Percentiles rank a stretch among this genome's conserved stretches.
Conservation (phyloP, 345 rosid genomes). For the Heritiera littoralis region DNA sequence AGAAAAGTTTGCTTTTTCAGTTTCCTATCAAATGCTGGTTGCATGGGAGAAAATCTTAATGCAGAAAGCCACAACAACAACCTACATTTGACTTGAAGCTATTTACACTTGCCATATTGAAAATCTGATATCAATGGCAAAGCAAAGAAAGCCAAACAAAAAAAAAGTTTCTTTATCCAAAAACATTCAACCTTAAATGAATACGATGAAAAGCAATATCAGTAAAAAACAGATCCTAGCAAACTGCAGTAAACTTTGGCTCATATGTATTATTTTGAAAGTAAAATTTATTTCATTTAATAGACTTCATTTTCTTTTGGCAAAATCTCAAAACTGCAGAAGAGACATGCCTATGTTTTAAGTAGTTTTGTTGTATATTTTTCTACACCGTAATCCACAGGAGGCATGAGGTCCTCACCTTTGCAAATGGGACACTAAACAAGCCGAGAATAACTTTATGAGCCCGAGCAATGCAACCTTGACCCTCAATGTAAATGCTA, state of each 20-base stretch:
- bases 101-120: background rate
- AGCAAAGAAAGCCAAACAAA: background rate
- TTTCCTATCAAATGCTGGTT: background rate
- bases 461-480: slow-evolving; percentile 60
- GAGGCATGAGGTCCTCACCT: slow-evolving; percentile 48
- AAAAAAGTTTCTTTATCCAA: background rate
- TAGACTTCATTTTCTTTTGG: background rate
- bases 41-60: background rate
- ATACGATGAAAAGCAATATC: background rate
- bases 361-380: background rate
- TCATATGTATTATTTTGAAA: background rate
- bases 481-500: slow-evolving; percentile 57
- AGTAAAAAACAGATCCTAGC: slow-evolving; percentile 10
- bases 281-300: background rate
- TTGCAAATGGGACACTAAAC: slow-evolving; percentile 91
- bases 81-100: background rate
- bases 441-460: slow-evolving; percentile 81
- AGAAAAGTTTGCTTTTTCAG: background rate
- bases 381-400: background rate
- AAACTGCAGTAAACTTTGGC: background rate
- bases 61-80: background rate
- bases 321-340: background rate
- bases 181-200: slow-evolving; percentile 4
- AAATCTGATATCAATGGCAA: background rate
- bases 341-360: background rate